Evolutionary conservation across 1,284 basidiomycete species (phyloP), one percentile per base, ranked within the genome.

Genomic region (Stygiomarasmius scandens): DNA sequence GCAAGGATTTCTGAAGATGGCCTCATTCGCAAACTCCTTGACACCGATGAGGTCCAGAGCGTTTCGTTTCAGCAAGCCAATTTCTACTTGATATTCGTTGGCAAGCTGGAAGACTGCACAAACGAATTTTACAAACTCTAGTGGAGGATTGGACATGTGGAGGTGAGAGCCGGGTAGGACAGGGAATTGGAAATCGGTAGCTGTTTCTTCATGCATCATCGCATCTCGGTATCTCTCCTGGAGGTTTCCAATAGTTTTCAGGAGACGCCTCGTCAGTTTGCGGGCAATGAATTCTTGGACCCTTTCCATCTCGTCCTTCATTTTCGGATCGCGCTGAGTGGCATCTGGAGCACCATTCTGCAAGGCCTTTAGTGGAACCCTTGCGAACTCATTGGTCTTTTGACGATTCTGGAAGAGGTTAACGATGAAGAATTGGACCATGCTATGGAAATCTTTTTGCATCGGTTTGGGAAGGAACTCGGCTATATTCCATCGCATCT

Each of bases 401-500:
- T 90, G 87, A 64, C 91, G 88, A 54, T 92, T 87, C 63, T 79
- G 80, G 77, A 91, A 96, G 64, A 98, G 79, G 66, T 95, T 92
- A 59, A 92, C 82, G 58, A 98, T 90, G 76, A 93, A 98, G 68
- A 85, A 88, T 46, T 92, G 92, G 19, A 98, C 77, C 43, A 87
- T 80, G 11, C 80, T 72, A 54, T 82, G 80, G 67, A 99, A 98
- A 62, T 95, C 85, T 10, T 81, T 76, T 66, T 96, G 96, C 29
- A 96, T 78, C 4, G 88, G 87, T 0, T 83, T 83, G 0, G 97
- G 96, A 9, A 99, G 84, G 80, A 98, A 98, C 0, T 85, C 84
- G 60, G 90, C 84, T 61, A 99, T 93, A 71, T 99, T 99, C 96
- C 96, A 99, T 60, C 87, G 84, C 91, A 96, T 95, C 66, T 95